Base-by-base conservation (phyloP, 2,329 filamentous ascomycete genomes). In the Colletotrichum navitas region DNA sequence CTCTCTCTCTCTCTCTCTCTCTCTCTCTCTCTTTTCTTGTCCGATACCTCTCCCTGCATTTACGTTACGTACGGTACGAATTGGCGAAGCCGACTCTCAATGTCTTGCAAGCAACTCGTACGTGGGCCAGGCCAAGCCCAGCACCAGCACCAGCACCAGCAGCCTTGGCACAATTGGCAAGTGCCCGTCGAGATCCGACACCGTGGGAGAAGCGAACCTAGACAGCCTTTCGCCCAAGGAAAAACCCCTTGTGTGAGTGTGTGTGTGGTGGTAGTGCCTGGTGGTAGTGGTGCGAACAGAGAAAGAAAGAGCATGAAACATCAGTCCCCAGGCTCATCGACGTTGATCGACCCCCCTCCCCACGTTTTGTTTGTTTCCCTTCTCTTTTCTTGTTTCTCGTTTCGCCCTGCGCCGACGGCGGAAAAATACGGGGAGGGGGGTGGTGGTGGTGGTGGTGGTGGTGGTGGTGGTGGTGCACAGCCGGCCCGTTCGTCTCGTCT, bases 121-220 rank as follows among this genome's bases (percentile, higher is more conserved):
- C 51, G 41, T 43, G 51, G 55, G n/a, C 29, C 36, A 47, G 32
- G 51, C 64, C 68, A 71, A 63, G 58, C 41, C 64, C 47, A 34
- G 14, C n/a, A 39, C 26, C 36, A 18, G 41, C 41, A 39, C 11
- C 36, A 39, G 36, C 36, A 43, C 18, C 7, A 59, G 52, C 43
- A 47, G 47, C 18, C 55, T 60, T 68, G 45, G 45, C 65, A 68
- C 52, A 36, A 59, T 71, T 60, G 64, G 65, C 68, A 62, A 54
- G 32, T 68, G 60, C 47, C 54, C 61, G 26, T 63, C 52, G 52
- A 36, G 49, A 21, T 58, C 41, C 41, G 29, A 34, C 21, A 21
- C 24, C 39, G 26, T 32, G 39, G n/a, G 59, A 49, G 18, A 47
- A 68, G 68, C 59, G 36, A 60, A 59, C 52, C 45, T 45, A 41